These are phyloP conservation scores for Fragaria nilgerrensis DNA, from an alignment of 306 rosid species.

Conservation along the genomic window DNA sequence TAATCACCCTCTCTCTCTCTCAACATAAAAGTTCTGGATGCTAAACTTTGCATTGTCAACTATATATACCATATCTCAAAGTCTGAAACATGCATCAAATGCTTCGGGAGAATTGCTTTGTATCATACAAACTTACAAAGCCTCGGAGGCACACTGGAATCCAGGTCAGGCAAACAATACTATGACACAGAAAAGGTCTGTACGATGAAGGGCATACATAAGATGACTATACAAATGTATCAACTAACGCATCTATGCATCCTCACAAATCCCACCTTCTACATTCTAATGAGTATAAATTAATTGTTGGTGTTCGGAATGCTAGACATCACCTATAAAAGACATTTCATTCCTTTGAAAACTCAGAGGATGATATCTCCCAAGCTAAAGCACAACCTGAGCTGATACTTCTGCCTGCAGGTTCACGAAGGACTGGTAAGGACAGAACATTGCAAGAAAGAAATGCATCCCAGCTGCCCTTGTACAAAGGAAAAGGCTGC, in stretches of 20 bases:
- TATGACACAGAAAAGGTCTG: neutral
- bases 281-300: neutral
- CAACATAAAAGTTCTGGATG: too few species aligned
- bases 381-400: neutral
- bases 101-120: neutral
- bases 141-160: neutral
- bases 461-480: neutral
- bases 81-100: neutral
- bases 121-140: neutral
- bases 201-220: neutral
- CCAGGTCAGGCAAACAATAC: neutral
- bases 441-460: neutral
- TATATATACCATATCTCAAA: neutral
- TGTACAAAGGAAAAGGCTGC: slow-evolving; percentile 5
- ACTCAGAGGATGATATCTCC: neutral
- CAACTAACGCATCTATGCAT: neutral
- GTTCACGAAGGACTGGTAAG: neutral
- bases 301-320: neutral
- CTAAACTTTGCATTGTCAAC: neutral
- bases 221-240: neutral
- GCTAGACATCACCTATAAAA: neutral
- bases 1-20: too few species aligned
- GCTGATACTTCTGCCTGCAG: neutral
- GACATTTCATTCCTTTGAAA: neutral
- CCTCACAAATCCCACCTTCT: neutral